Conservation (phyloP, 768 basidiomycete genomes). For the Podaxis sp. region DNA sequence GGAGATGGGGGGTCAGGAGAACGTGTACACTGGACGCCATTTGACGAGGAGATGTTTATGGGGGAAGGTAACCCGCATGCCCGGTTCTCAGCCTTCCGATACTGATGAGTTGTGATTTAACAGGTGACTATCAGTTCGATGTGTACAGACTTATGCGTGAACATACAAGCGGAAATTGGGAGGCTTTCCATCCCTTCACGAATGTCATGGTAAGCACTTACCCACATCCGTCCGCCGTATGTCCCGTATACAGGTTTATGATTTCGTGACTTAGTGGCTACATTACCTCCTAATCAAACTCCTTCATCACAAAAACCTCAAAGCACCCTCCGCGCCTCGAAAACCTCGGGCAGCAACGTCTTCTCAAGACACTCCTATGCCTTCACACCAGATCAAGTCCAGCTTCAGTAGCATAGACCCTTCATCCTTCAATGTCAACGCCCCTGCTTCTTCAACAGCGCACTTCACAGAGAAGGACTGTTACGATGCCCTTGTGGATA, state of each 20-base stretch:
- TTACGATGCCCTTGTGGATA: constrained; percentile 64
- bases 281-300: constrained; percentile 81
- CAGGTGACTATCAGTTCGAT: constrained; percentile 93
- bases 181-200: constrained; percentile 73
- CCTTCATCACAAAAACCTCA: constrained; percentile 65
- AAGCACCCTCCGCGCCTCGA: constrained; percentile 44
- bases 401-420: too few species aligned
- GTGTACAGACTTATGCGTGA: constrained; percentile 86
- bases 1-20: constrained; percentile 43
- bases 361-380: constrained; percentile 16
- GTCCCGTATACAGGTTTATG: constrained; percentile 2
- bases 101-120: background rate
- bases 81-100: too few species aligned
- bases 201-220: constrained; percentile 77
- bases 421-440: background rate
- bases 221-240: background rate
- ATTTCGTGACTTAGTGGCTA: constrained; percentile 63
- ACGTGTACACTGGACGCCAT: constrained; percentile 68
- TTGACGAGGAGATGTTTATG: constrained; percentile 89
- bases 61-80: constrained; percentile 63
- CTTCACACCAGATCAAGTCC: background rate
- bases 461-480: constrained; percentile 64
- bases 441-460: constrained; percentile 24
- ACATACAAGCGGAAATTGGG: constrained; percentile 65
- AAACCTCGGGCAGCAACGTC: constrained; percentile 42